Base-by-base conservation (phyloP, 352 stramenopile genomes). In the Pythium periplocum region DNA sequence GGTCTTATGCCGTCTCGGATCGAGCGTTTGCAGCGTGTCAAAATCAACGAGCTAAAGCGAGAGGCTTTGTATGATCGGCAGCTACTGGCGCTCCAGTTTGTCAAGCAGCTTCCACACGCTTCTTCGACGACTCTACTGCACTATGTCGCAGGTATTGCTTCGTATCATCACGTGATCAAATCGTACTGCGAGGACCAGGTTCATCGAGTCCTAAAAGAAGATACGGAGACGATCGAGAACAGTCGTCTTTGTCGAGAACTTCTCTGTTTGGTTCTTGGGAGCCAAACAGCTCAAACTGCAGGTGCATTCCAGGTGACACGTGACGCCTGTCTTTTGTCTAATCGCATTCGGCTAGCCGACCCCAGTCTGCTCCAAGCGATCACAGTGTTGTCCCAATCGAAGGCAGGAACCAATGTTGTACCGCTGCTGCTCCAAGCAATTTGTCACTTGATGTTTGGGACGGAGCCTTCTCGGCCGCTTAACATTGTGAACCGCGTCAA, bases 391-490 rank as follows among this genome's bases (percentile, higher is more conserved):
- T 68, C 62, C 6, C 41, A 45, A 9, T 90, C 80, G 0, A 80
- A 86, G 51, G 53, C 66, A 5, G 78, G 76, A 9, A 60, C 78
- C 10, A 86, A 86, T 51, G 66, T 74, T 8, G 51, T 87, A 34
- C 83, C 83, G 0, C 58, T 77, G 40, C 78, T 90, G 56, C 49
- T 93, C 26, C 79, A 90, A 53, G 45, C 90, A 31, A 61, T 93
- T 11, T 93, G 80, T 45, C 76, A 90, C 42, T 63, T 90, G 12
- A 83, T 93, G 75, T 90, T 86, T 57, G 83, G 72, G n/a, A 55
- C 62, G 3, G 76, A 87, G 38, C 30, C 68, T 3, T 68, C 50
- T 1, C 69, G 81, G 8, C 71, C 78, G 4, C 63, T 57, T 33
- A 81, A 74, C 47, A 64, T 92, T 33, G 52, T 63, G 1, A 79